Percentiles rank a stretch among this genome's conserved stretches.
Conservation (phyloP, 805 yeast genomes). For the Hanseniaspora thailandica region DNA sequence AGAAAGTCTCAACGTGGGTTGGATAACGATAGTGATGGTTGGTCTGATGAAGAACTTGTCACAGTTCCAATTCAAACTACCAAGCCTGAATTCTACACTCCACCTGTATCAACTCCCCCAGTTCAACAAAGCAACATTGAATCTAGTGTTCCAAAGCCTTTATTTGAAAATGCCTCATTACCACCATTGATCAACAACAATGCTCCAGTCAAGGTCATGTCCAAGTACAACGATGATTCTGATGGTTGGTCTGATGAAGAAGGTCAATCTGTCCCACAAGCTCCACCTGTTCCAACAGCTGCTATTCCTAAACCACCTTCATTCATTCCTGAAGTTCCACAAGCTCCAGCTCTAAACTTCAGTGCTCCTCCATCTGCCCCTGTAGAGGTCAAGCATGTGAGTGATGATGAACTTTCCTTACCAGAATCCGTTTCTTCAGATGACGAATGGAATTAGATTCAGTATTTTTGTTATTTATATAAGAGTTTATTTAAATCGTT, state of each 20-base stretch:
- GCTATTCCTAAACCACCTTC: slow-evolving; percentile 17
- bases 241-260: slow-evolving; percentile 17
- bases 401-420: slow-evolving; percentile 27
- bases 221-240: slow-evolving; percentile 8
- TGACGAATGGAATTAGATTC: slow-evolving; percentile 13
- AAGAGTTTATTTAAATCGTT: too few relatives aligned
- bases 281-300: slow-evolving; percentile 14
- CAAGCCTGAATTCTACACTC: neutral
- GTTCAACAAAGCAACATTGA: slow-evolving; percentile 9
- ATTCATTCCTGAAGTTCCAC: slow-evolving; percentile 2
- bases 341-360: neutral
- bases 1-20: slow-evolving; percentile 55
- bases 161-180: neutral
- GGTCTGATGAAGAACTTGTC: slow-evolving; percentile 17
- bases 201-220: neutral
- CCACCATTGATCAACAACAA: slow-evolving; percentile 3
- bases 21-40: slow-evolving; percentile 29
- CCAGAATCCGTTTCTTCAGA: slow-evolving; percentile 30
- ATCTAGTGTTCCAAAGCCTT: slow-evolving; percentile 8
- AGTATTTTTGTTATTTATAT: too few relatives aligned
- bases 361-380: slow-evolving; percentile 2
- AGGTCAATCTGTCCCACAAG: neutral
- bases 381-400: neutral
- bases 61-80: slow-evolving; percentile 11
- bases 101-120: slow-evolving; percentile 4